Evolutionary conservation across 2,329 filamentous ascomycete genomes (phyloP).

Genomic region (Neurospora sp.): DNA sequence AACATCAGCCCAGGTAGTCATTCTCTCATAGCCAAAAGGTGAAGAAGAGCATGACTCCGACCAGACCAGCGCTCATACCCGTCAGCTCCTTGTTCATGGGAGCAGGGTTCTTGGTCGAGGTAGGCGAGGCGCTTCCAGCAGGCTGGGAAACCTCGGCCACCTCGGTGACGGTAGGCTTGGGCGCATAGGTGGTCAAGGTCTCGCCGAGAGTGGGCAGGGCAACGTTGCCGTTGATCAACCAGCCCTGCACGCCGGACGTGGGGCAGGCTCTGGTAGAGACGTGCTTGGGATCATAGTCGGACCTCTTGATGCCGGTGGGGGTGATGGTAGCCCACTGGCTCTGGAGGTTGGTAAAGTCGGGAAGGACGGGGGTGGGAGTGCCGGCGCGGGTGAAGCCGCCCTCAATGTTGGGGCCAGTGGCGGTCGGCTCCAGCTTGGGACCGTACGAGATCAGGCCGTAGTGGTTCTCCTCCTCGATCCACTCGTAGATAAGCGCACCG

Average conservation of each 20-base stretch:
- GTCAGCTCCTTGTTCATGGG: conserved; percentile 37
- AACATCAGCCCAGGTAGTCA: not conserved
- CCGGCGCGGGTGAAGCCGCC: conserved; percentile 64
- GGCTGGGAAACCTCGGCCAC: conserved; percentile 16
- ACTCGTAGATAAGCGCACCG: conserved; percentile 80
- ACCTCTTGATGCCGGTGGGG: conserved; percentile 57
- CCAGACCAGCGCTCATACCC: conserved; percentile 39
- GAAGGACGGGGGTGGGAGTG: conserved; percentile 60
- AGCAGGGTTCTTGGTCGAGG: conserved; percentile 30
- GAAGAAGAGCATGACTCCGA: conserved; percentile 42
- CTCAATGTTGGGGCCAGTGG: conserved; percentile 43
- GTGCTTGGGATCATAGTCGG: conserved; percentile 53
- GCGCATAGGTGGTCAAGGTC: conserved; percentile 23
- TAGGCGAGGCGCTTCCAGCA: conserved; percentile 11
- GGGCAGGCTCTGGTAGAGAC: conserved; percentile 62
- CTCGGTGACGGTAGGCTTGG: conserved; percentile 24
- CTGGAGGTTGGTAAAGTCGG: conserved; percentile 73
- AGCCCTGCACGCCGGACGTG: conserved; percentile 55
- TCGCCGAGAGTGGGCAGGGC: conserved; percentile 60
- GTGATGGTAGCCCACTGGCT: conserved; percentile 63
- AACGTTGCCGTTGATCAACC: conserved; percentile 63
- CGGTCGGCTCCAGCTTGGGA: conserved; percentile 39
- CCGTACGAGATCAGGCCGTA: conserved; percentile 78
- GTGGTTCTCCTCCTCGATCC: conserved; percentile 75
- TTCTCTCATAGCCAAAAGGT: conserved; percentile 36